Percentiles rank a stretch among this genome's conserved stretches.
These are phyloP conservation scores for Agarophyton chilense DNA, from an alignment of 23 red algal genomes.

Conservation along the genomic window DNA sequence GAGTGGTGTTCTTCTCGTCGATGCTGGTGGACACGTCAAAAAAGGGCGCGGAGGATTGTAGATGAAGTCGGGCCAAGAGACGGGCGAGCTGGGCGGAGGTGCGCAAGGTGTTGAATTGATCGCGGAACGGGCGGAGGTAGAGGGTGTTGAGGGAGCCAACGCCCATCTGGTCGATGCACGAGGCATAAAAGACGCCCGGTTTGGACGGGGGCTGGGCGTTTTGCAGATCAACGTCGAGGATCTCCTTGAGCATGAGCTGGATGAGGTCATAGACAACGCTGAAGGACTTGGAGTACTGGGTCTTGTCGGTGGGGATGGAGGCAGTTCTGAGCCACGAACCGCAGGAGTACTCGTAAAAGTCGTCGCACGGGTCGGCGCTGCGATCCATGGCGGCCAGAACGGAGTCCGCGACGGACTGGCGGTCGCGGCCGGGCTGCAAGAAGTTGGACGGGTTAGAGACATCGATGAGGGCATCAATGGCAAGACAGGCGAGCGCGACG, in stretches of 20 bases:
- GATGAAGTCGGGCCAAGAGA: conserved; percentile 40
- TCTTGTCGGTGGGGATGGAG: conserved; percentile 67
- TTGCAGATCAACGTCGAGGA: conserved; percentile 71
- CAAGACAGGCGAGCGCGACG: conserved; percentile 54
- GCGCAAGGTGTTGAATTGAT: conserved; percentile 33
- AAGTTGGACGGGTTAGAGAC: conserved; percentile 56
- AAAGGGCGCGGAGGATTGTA: conserved; percentile 8
- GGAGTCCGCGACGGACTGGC: conserved; percentile 50
- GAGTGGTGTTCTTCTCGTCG: conserved; percentile 67
- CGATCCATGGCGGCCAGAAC: conserved; percentile 80
- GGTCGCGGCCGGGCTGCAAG: conserved; percentile 33
- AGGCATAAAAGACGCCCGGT: conserved; percentile 66
- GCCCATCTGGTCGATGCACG: conserved; percentile 60
- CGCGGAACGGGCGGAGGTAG: conserved; percentile 27
- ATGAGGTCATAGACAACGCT: conserved; percentile 68
- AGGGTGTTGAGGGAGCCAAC: conserved; percentile 44
- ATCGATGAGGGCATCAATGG: conserved; percentile 71
- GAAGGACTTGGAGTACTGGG: conserved; percentile 62
- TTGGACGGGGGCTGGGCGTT: conserved; percentile 33
- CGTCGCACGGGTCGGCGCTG: conserved; percentile 83
- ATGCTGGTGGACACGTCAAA: conserved; percentile 59
- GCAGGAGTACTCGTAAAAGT: conserved; percentile 96
- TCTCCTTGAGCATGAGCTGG: conserved; percentile 49
- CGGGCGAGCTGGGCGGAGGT: neutral
- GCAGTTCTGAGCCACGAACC: conserved; percentile 80